These are phyloP conservation scores for Erysimum cheiranthoides DNA, from an alignment of 345 rosid species.

Conservation along the genomic window DNA sequence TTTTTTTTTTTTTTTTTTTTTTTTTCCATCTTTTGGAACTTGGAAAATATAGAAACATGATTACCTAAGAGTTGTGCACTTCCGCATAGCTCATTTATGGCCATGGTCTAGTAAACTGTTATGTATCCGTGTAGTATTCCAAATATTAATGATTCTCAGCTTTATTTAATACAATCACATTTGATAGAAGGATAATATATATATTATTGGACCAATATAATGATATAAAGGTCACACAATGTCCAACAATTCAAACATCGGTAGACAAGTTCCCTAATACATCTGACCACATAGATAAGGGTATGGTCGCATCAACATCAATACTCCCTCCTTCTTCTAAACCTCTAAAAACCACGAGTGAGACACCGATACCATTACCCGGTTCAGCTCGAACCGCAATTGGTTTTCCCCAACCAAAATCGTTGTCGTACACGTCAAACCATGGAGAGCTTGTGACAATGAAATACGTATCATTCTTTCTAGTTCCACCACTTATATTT, in stretches of 20 bases:
- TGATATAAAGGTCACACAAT: background rate
- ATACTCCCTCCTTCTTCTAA: conserved; percentile 34
- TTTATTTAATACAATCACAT: background rate
- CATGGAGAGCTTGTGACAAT: conserved; percentile 51
- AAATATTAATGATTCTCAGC: background rate
- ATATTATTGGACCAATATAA: background rate
- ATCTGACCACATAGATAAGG: conserved; percentile 33
- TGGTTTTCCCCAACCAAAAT: conserved; percentile 56
- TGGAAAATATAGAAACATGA: no score
- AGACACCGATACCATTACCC: conserved; percentile 16
- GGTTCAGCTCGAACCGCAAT: conserved; percentile 34
- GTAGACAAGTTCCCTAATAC: background rate
- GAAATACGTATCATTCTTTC: conserved; percentile 13
- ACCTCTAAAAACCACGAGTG: conserved; percentile 30
- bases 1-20: no score
- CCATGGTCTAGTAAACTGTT: no score
- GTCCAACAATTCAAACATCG: background rate
- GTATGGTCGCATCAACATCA: conserved; percentile 27
- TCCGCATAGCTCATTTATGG: no score
- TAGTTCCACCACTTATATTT: conserved; percentile 12
- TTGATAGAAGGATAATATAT: background rate
- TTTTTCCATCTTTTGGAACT: no score
- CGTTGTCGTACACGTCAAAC: conserved; percentile 48
- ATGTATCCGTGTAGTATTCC: background rate
- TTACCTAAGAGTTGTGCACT: no score